phyloP scores from a whole-genome alignment of 2,329 filamentous ascomycete genomes.

The Ceratocystiopsis sp. region DNA sequence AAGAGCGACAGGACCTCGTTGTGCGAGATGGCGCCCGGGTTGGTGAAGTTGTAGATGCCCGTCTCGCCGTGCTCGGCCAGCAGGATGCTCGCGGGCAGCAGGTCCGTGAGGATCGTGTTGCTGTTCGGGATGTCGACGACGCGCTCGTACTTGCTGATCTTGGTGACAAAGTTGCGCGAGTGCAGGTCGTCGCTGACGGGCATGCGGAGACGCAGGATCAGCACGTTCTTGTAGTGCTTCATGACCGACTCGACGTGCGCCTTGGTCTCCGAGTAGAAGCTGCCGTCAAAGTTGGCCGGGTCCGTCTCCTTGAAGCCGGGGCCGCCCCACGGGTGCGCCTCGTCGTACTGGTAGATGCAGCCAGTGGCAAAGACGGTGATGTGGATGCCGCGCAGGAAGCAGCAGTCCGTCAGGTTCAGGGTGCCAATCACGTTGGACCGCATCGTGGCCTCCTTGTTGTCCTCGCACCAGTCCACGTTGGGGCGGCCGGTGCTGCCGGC shows the following conservation, averaged over 20 bases:
- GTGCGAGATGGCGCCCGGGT: constrained; percentile 53
- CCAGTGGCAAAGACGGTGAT: constrained; percentile 50
- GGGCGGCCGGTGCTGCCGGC: constrained; percentile 49
- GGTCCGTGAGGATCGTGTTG: constrained; percentile 47
- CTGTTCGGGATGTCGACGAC: constrained; percentile 54
- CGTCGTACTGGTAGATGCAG: constrained; percentile 50
- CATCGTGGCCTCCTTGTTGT: constrained; percentile 50
- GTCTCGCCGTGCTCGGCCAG: constrained; percentile 83
- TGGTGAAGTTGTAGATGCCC: constrained; percentile 54
- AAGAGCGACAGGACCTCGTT: constrained; percentile 50
- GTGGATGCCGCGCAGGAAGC: constrained; percentile 40
- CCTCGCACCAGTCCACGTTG: constrained; percentile 57
- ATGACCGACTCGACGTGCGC: constrained; percentile 47
- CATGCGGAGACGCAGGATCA: constrained; percentile 52
- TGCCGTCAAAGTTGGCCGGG: constrained; percentile 45
- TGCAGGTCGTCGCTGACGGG: constrained; percentile 52
- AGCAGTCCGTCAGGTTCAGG: constrained; percentile 44
- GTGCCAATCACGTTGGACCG: constrained; percentile 51
- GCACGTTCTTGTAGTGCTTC: constrained; percentile 41
- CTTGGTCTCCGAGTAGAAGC: constrained; percentile 54
- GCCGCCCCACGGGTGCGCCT: constrained; percentile 40
- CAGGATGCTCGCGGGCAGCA: constrained; percentile 55
- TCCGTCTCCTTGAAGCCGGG: constrained; percentile 45
- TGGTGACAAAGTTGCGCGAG: constrained; percentile 50
- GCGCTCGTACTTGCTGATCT: constrained; percentile 46